Conservation (phyloP, 73 alveolate species). For the Paramecium primaurelia region DNA sequence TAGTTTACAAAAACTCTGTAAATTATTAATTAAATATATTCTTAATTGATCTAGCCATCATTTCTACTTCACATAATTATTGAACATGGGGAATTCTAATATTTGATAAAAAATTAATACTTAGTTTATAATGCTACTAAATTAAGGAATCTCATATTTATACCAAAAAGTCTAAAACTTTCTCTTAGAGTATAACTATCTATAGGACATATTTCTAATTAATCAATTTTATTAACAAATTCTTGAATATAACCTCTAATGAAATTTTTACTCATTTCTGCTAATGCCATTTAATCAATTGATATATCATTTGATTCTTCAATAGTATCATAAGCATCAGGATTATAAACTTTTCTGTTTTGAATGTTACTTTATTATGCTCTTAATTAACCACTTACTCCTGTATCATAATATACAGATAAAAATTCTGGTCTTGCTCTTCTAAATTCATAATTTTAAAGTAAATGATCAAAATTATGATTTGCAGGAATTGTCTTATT, state of each 20-base stretch:
- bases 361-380: not conserved
- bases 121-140: not conserved
- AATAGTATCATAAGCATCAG: slow-evolving; percentile 42
- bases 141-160: not conserved
- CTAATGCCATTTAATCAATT: slow-evolving; percentile 11
- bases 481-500: not conserved
- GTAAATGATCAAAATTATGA: not conserved
- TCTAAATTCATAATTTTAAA: slow-evolving; percentile 11
- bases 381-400: slow-evolving; percentile 16
- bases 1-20: not conserved
- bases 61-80: slow-evolving; percentile 10
- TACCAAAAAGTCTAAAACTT: not conserved
- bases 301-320: slow-evolving; percentile 25
- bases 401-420: slow-evolving; percentile 1
- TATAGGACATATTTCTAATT: slow-evolving; percentile 22
- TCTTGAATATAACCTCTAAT: not conserved
- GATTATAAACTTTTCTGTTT: slow-evolving; percentile 33
- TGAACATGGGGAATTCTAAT: not conserved
- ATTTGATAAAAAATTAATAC: not conserved
- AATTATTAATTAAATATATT: slow-evolving; percentile 29
- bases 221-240: slow-evolving; percentile 5
- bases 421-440: slow-evolving; percentile 44
- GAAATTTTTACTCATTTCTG: slow-evolving; percentile 29
- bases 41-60: slow-evolving; percentile 50
- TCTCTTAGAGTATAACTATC: slow-evolving; percentile 6